Conservation (phyloP, 1,284 basidiomycete genomes). For the Acaromyces ingoldii region DNA sequence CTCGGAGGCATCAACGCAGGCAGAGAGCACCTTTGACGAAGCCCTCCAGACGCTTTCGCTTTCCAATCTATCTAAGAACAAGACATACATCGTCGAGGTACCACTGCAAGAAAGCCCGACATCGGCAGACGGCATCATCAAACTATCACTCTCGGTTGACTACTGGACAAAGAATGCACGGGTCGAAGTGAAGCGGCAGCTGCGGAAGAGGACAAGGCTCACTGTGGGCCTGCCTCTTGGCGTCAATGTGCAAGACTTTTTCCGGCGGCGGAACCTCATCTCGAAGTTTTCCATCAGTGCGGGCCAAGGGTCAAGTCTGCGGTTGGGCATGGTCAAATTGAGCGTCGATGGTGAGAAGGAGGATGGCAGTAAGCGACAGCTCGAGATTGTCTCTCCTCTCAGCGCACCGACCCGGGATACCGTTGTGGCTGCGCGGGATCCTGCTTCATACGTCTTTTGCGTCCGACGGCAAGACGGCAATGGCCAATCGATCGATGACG, state of each 20-base stretch:
- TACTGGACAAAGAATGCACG: constrained; percentile 13
- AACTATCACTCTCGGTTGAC: constrained; percentile 13
- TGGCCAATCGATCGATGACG: not conserved
- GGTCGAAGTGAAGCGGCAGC: not conserved
- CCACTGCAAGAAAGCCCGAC: constrained; percentile 13
- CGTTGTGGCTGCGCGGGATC: constrained; percentile 31
- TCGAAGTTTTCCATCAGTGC: constrained; percentile 41
- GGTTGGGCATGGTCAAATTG: constrained; percentile 18
- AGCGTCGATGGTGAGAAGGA: constrained; percentile 9
- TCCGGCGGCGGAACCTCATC: constrained; percentile 30
- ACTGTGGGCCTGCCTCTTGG: constrained; percentile 37
- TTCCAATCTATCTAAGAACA: not conserved
- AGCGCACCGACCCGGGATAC: constrained; percentile 1
- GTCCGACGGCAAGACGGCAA: constrained; percentile 11
- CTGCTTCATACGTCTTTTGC: constrained; percentile 35
- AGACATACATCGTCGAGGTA: constrained; percentile 8
- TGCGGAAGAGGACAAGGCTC: constrained; percentile 12
- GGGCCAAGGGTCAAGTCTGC: constrained; percentile 18
- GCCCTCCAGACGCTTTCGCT: not conserved
- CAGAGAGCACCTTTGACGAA: constrained; percentile 1
- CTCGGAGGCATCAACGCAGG: not conserved
- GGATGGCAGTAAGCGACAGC: not conserved
- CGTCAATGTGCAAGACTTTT: constrained; percentile 50
- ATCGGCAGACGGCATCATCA: constrained; percentile 16
- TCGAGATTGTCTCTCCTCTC: constrained; percentile 12